Evolutionary conservation across 257 asterid species (phyloP).

Genomic region (Jaltomata sinuosa): DNA sequence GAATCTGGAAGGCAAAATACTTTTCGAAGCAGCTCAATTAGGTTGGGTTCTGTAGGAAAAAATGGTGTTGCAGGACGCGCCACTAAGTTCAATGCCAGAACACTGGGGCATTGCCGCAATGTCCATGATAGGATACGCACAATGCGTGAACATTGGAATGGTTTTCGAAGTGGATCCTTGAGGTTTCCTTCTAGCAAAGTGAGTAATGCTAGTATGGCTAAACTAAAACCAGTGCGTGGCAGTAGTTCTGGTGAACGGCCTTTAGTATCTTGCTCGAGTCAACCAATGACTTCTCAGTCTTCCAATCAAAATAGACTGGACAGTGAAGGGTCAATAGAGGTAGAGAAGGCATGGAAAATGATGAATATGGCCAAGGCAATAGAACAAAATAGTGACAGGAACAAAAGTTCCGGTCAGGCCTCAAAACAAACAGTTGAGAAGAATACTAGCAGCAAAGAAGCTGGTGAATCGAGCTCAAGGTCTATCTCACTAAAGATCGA

Average conservation of each 20-base stretch:
- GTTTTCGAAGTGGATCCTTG: constrained; percentile 41
- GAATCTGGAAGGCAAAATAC: constrained; percentile 5
- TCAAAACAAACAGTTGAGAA: constrained; percentile 20
- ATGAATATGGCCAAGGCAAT: constrained; percentile 46
- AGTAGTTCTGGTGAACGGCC: constrained; percentile 5
- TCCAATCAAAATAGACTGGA: constrained; percentile 14
- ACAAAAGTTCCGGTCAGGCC: constrained; percentile 4
- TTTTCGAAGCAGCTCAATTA: neutral
- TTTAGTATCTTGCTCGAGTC: constrained; percentile 14
- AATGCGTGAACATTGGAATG: constrained; percentile 56
- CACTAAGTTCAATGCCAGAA: constrained; percentile 32
- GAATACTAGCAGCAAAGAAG: constrained; percentile 4
- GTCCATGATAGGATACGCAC: constrained; percentile 41
- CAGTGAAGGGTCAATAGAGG: constrained; percentile 17
- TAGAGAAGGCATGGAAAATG: constrained; percentile 69
- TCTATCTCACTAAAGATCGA: constrained; percentile 11
- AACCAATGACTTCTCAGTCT: constrained; percentile 15
- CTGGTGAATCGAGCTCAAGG: constrained; percentile 1
- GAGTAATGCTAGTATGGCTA: constrained; percentile 7
- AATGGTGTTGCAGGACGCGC: constrained; percentile 3
- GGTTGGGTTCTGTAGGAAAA: constrained; percentile 15
- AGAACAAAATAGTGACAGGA: constrained; percentile 4
- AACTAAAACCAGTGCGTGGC: constrained; percentile 7
- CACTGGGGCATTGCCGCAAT: constrained; percentile 39
- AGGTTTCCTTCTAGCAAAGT: constrained; percentile 27